Evolutionary conservation across 2,329 filamentous ascomycete species (phyloP).

Genomic region (Claviceps sorghi): DNA sequence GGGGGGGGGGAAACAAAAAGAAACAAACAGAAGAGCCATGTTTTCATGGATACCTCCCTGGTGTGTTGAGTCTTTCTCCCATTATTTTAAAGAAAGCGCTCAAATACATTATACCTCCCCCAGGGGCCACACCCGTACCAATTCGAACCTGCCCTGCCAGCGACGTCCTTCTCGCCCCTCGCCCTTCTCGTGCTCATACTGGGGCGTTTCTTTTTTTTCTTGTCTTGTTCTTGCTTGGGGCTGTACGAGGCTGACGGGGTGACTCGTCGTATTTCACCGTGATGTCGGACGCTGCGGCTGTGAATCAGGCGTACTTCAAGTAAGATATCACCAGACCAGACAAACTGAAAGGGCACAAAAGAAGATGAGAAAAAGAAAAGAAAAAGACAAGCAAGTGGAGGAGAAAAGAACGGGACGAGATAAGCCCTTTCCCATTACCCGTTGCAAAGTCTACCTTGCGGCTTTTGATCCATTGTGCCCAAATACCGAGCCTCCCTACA

Average conservation of each 20-base stretch:
- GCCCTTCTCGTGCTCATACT: too few relatives aligned
- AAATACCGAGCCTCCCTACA: too few relatives aligned
- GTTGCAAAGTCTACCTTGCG: too few relatives aligned
- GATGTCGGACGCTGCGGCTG: conserved; percentile 19
- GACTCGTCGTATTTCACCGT: neutral
- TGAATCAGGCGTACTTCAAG: conserved; percentile 30
- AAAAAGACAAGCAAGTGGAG: too few relatives aligned
- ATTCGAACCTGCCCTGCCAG: neutral
- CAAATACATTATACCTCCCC: too few relatives aligned
- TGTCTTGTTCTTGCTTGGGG: neutral
- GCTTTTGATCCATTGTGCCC: too few relatives aligned
- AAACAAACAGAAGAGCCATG: neutral
- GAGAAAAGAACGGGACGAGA: too few relatives aligned
- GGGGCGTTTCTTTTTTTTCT: too few relatives aligned
- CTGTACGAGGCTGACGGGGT: neutral
- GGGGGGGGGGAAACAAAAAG: neutral
- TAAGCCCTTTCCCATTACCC: neutral
- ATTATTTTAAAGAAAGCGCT: too few relatives aligned
- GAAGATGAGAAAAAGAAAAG: too few relatives aligned
- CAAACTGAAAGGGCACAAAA: too few relatives aligned
- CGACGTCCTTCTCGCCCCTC: neutral
- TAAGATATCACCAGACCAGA: conserved; percentile 13
- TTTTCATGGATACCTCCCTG: neutral
- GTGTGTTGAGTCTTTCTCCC: too few relatives aligned
- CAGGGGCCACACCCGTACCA: neutral